Conservation (phyloP, 768 basidiomycete genomes). For the Russula emetica region DNA sequence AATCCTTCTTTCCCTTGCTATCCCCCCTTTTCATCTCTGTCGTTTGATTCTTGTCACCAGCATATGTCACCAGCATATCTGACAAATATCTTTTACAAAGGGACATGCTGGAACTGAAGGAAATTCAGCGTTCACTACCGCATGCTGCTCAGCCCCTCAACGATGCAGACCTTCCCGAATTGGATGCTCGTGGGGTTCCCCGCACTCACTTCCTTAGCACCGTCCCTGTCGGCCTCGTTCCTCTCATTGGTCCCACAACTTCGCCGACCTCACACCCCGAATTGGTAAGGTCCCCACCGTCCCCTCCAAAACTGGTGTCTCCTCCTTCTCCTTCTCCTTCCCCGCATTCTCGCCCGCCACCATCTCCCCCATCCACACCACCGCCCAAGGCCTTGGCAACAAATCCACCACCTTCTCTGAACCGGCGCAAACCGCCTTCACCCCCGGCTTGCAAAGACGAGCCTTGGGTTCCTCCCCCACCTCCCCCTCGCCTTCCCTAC, state of each 20-base stretch:
- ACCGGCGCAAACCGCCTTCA: not conserved
- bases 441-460: not conserved
- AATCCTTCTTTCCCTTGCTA: not conserved
- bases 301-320: conserved; percentile 6
- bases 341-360: conserved; percentile 9
- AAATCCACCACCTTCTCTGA: not conserved
- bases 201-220: conserved; percentile 22
- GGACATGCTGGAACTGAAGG: conserved; percentile 29
- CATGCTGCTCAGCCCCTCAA: conserved; percentile 21
- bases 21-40: not conserved
- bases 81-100: conserved; percentile 6
- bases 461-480: conserved; percentile 21
- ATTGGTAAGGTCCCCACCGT: not conserved
- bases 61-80: conserved; percentile 9
- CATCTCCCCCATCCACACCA: conserved; percentile 23
- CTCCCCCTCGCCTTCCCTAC: conserved; percentile 23
- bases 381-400: conserved; percentile 3
- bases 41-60: not conserved
- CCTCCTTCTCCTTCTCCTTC: conserved; percentile 3
- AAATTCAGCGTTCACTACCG: conserved; percentile 28
- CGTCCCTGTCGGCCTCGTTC: conserved; percentile 27
- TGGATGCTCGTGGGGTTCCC: conserved; percentile 19
- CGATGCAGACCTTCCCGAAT: conserved; percentile 23
- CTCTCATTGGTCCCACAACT: conserved; percentile 11
- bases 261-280: not conserved